Evolutionary conservation across 768 basidiomycete species (phyloP), one percentile per base, ranked within the genome.

Genomic region (Rubroboletus pulcherrimus): DNA sequence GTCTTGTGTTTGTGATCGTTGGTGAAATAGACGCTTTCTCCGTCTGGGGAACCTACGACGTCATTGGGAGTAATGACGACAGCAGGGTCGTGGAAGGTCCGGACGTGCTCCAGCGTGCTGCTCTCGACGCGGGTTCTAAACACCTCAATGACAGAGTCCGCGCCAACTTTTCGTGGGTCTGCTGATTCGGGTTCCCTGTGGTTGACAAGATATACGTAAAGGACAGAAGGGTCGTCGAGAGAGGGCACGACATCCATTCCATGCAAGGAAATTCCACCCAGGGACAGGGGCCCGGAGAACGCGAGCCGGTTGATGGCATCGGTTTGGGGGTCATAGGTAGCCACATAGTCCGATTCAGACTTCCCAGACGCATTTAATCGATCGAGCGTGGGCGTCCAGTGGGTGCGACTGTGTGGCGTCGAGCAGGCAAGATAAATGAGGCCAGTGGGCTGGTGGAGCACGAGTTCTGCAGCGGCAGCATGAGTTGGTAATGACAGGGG

Each of bases 171-270:
- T 7, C 54, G 60, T 1, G 80, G 69, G 24, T 73, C 65, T 12
- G 68, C 73, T 15, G 68, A 68, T 2, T 74, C 53, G 0, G 86
- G 87, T 19, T 71, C 73, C 31, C 85, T 81, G 66, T 90, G 87
- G 65, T 90, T 90, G 59, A 90, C 74, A n/a, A 86, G 72, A 62
- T 87, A 89, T 15, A 89, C 73, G 58, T 79, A 87, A 9, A 88
- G 75, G 45, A 77, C 68, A 11, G 74, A 68, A 5, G 80, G 74
- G 53, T 84, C 71, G 3, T 73, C 60, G 1, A 72, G 60, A 7
- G 84, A 83, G 1, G 78, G 73, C 9, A 86, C 84, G 21, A 87
- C 78, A 53, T 88, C 87, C 79, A 90, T 81, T 15, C 87, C 87
- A 54, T 87, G 85, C 11, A 83, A 62, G 19, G 80, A 79, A 46